Base-by-base conservation (phyloP, 345 rosid genomes). In the Eucalyptus marginata region DNA sequence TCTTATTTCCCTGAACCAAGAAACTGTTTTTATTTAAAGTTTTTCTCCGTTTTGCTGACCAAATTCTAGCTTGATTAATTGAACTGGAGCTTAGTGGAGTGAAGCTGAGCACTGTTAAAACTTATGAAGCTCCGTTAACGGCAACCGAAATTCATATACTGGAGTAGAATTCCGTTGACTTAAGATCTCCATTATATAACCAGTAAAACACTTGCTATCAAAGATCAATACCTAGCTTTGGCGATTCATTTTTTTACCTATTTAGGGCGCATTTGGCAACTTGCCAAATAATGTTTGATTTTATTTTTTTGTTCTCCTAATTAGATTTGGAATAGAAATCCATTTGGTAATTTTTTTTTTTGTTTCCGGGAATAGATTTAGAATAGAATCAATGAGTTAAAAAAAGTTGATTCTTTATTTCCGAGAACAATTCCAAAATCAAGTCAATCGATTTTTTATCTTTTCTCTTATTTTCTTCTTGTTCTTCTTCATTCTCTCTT, bases 291-390 rank as follows among this genome's bases (percentile, higher is more conserved):
- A 0, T 52, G 25, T 7, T 52, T 52, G 5, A 52, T 52, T 52
- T 52, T 52, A 18, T 52, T 52, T 0, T 52, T 52, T 52, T 52
- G 58, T 52, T 52, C 58, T 52, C 58, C 10, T 0, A 0, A 52
- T 20, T 52, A 20, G 5, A 52, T 52, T 20, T 52, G 5, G 25
- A 52, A 52, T 1, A 20, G 1, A 20, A 20, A 20, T 52, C 0
- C 2, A 20, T 3, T 52, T 1, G 25, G 0, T 8, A 52, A 7
- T n/a, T n/a, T n/a, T n/a, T 20, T 52, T 18, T 7, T 52, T 52
- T 51, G 2, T 52, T 52, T 20, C 0, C 0, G 0, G 0, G 0
- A 52, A 52, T 52, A 52, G 25, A 52, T 52, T 52, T 20, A 52
- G 1, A 52, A 52, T 52, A 52, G 1, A 52, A 52, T 52, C 2